phyloP scores from a whole-genome alignment of 2,329 filamentous ascomycete species.

The Cadophora luteo-olivacea region DNA sequence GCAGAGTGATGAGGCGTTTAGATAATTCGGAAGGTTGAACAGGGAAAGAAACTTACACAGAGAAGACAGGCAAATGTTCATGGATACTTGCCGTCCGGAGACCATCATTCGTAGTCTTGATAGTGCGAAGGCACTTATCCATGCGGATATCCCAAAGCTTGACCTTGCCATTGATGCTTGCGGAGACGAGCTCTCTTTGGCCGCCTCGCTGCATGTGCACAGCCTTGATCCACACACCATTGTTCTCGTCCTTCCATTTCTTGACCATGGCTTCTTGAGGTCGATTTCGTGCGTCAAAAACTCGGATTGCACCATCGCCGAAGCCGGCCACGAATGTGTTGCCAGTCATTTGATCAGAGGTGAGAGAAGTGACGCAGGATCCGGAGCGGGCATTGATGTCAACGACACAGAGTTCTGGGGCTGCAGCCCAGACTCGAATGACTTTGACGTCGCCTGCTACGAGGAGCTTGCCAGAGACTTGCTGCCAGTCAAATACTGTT shows the following conservation, averaged over 20 bases:
- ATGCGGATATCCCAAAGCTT: constrained; percentile 96
- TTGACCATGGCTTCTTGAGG: constrained; percentile 92
- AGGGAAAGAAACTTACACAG: constrained; percentile 69
- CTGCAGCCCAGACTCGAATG: constrained; percentile 95
- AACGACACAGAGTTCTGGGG: constrained; percentile 87
- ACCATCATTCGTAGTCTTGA: constrained; percentile 77
- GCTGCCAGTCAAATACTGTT: constrained; percentile 98
- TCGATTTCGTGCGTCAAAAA: constrained; percentile 87
- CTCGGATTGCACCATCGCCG: constrained; percentile 90
- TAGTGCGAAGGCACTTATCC: constrained; percentile 76
- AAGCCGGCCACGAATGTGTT: constrained; percentile 97
- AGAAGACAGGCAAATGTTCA: constrained; percentile 95
- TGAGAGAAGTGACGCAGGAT: constrained; percentile 93
- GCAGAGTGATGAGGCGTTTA: constrained; percentile 2
- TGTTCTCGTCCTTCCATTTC: constrained; percentile 90
- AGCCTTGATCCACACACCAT: constrained; percentile 91
- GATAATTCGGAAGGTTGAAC: background rate
- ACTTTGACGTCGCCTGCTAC: constrained; percentile 96
- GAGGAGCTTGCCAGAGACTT: constrained; percentile 93
- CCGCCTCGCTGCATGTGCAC: constrained; percentile 97
- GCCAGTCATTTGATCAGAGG: constrained; percentile 96
- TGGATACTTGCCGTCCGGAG: constrained; percentile 89
- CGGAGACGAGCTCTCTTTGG: constrained; percentile 87
- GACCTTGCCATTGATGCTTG: constrained; percentile 90
- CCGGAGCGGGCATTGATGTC: constrained; percentile 95